These are phyloP conservation scores for Ananas comosus DNA, from an alignment of 176 grass and related monocot species.

Conservation along the genomic window DNA sequence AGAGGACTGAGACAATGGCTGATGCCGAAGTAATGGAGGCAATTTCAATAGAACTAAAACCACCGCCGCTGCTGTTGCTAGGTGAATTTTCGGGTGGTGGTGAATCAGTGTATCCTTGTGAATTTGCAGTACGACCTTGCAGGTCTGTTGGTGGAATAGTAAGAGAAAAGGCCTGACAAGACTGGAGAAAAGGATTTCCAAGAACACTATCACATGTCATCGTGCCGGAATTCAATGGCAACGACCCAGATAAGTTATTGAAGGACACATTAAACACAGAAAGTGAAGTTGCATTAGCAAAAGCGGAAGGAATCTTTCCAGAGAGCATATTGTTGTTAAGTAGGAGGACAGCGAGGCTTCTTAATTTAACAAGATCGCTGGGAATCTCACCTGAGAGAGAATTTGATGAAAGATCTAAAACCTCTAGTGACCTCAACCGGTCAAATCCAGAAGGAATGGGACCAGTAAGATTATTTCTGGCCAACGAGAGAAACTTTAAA, in stretches of 20 bases:
- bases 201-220: conserved; percentile 36
- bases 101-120: conserved; percentile 22
- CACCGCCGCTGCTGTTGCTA: conserved; percentile 8
- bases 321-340: conserved; percentile 70
- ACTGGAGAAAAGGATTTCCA: conserved; percentile 47
- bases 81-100: conserved; percentile 26
- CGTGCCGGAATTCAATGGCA: conserved; percentile 40
- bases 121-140: conserved; percentile 9
- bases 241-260: conserved; percentile 60
- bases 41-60: conserved; percentile 92
- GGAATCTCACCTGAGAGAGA: conserved; percentile 58
- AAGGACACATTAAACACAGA: conserved; percentile 67
- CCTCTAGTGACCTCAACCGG: conserved; percentile 51
- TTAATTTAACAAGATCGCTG: conserved; percentile 37
- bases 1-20: conserved; percentile 82
- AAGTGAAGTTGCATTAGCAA: conserved; percentile 35
- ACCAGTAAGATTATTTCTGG: conserved; percentile 64
- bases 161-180: conserved; percentile 33
- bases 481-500: conserved; percentile 66
- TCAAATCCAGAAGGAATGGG: conserved; percentile 41
- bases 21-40: conserved; percentile 88
- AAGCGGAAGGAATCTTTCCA: conserved; percentile 40
- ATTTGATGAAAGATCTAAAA: conserved; percentile 88
- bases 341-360: conserved; percentile 44
- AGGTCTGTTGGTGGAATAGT: conserved; percentile 14